Percentiles rank a stretch among this genome's conserved stretches.
These are phyloP conservation scores for Tulasnella sp. DNA, from an alignment of 768 basidiomycete genomes.

Conservation along the genomic window DNA sequence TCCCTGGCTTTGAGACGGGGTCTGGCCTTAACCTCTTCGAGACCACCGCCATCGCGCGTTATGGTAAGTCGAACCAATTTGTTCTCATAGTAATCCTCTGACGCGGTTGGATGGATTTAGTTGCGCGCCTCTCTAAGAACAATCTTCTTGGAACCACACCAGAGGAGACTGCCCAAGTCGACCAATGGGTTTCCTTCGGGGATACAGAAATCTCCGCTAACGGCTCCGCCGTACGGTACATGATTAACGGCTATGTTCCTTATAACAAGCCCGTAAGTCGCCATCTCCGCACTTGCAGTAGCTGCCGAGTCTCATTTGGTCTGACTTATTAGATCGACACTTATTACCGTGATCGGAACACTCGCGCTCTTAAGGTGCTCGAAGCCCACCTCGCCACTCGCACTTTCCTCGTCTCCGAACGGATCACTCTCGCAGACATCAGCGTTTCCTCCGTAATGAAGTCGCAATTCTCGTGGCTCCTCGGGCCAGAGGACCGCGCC, in stretches of 20 bases:
- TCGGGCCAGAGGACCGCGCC: slow-evolving; percentile 56
- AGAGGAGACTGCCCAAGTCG: slow-evolving; percentile 62
- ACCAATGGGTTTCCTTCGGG: slow-evolving; percentile 74
- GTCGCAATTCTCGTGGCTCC: slow-evolving; percentile 36
- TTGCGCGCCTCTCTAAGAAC: slow-evolving; percentile 66
- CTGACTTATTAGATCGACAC: slow-evolving; percentile 42
- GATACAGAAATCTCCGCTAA: slow-evolving; percentile 48
- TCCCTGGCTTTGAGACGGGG: slow-evolving; percentile 66
- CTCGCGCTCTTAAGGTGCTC: slow-evolving; percentile 50
- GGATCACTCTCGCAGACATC: slow-evolving; percentile 90
- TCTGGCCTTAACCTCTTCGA: slow-evolving; percentile 77
- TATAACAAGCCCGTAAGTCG: slow-evolving; percentile 73
- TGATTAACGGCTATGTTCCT: slow-evolving; percentile 38
- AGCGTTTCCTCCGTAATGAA: slow-evolving; percentile 47
- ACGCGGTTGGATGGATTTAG: slow-evolving; percentile 35
- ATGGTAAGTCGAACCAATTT: slow-evolving; percentile 53
- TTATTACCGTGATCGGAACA: slow-evolving; percentile 39
- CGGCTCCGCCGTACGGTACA: slow-evolving; percentile 28
- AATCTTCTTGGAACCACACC: slow-evolving; percentile 55
- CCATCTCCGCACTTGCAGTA: not conserved
- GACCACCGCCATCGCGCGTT: slow-evolving; percentile 68
- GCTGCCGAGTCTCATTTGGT: not conserved
- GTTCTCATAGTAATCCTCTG: slow-evolving; percentile 55
- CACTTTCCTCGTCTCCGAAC: slow-evolving; percentile 89
- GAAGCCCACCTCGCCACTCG: slow-evolving; percentile 60